These are phyloP conservation scores for Solanum hybrid DNA, from an alignment of 305 asterid genomes.

Conservation along the genomic window DNA sequence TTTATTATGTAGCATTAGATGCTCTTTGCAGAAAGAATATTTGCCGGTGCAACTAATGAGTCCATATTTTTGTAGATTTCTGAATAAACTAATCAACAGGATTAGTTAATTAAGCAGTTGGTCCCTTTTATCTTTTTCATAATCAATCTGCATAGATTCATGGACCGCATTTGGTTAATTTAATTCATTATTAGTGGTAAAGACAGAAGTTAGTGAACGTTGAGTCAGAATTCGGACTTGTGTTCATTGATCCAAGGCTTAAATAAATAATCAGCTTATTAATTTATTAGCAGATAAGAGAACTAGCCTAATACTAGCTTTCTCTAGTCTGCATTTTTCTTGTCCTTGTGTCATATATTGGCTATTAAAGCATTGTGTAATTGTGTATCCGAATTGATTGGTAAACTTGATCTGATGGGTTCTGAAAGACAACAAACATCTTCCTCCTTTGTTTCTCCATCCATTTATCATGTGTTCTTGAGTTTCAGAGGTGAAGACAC, in stretches of 20 bases:
- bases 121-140: background rate
- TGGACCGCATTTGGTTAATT: background rate
- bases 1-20: background rate
- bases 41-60: background rate
- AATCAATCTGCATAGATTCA: background rate
- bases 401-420: background rate
- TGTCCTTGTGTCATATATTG: background rate
- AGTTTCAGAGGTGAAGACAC: slow-evolving; percentile 17
- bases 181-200: background rate
- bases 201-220: background rate
- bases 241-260: background rate
- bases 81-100: background rate
- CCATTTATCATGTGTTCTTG: slow-evolving; percentile 16
- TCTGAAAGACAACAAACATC: background rate
- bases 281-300: background rate
- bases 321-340: background rate
- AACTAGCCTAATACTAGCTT: background rate
- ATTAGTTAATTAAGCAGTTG: background rate
- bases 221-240: background rate
- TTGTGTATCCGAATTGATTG: background rate
- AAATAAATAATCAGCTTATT: background rate
- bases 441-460: background rate
- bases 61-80: background rate
- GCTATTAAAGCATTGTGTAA: background rate
- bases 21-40: background rate